Conservation (phyloP, 345 rosid genomes). For the Viola odorata region DNA sequence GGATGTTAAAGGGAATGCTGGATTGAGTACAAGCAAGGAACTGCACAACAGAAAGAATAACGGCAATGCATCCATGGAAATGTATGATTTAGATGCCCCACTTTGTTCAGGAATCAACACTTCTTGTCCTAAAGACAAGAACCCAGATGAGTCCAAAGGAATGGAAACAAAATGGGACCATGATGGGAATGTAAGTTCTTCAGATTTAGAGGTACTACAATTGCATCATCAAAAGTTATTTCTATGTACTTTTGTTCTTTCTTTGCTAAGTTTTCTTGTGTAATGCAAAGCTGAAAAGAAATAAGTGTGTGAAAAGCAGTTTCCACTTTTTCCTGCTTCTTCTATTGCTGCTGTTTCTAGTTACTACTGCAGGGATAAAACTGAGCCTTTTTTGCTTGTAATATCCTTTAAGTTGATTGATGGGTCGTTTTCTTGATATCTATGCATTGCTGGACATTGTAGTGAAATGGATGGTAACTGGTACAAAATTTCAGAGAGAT, state of each 20-base stretch:
- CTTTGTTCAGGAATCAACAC: slow-evolving; percentile 23
- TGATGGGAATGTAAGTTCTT: slow-evolving; percentile 23
- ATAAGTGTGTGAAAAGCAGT: no score
- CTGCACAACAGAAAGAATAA: slow-evolving; percentile 13
- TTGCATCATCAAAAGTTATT: not conserved
- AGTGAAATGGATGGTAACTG: no score
- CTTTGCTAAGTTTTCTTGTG: not conserved
- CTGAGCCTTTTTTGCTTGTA: not conserved
- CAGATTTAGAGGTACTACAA: not conserved
- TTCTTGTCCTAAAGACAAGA: slow-evolving; percentile 7
- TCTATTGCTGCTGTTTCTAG: no score
- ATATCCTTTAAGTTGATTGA: not conserved
- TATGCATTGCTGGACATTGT: no score
- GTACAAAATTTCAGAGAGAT: no score
- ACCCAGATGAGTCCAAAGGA: slow-evolving; percentile 23
- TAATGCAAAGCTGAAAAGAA: not conserved
- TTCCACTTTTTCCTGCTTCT: no score
- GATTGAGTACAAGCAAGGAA: slow-evolving; percentile 30
- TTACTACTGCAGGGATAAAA: no score
- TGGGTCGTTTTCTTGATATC: not conserved
- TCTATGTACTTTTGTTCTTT: not conserved
- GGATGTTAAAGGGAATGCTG: slow-evolving; percentile 36
- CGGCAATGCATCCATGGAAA: no score
- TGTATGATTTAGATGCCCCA: slow-evolving; percentile 22
- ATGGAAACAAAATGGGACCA: slow-evolving; percentile 8